A percentile compares a stretch with the other conserved stretches of the same genome.
phyloP scores from a whole-genome alignment of 2,329 filamentous ascomycete species.

The Nemania sp. region DNA sequence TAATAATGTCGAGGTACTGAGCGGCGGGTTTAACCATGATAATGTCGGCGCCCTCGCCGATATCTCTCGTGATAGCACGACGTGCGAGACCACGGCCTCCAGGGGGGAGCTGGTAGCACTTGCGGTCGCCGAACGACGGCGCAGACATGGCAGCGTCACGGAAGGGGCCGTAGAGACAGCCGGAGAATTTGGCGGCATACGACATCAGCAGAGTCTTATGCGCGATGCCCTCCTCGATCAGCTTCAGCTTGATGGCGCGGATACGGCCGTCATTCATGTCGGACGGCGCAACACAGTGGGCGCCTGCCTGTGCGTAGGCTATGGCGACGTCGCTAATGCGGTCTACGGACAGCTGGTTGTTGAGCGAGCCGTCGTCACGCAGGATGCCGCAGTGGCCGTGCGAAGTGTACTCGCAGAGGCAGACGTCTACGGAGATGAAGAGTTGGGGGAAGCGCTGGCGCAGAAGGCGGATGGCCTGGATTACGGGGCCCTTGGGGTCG shows the following conservation, averaged over 20 bases:
- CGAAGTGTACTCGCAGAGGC: slow-evolving; percentile 97
- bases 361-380: slow-evolving; percentile 89
- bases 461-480: slow-evolving; percentile 85
- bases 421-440: slow-evolving; percentile 93
- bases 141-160: slow-evolving; percentile 92
- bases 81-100: slow-evolving; percentile 92
- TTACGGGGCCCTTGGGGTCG: slow-evolving; percentile 92
- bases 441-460: slow-evolving; percentile 88
- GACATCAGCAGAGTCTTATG: slow-evolving; percentile 96
- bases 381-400: slow-evolving; percentile 98
- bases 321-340: slow-evolving; percentile 98
- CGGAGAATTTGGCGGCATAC: slow-evolving; percentile 97
- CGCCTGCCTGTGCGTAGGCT: slow-evolving; percentile 93
- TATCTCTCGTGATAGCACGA: slow-evolving; percentile 89
- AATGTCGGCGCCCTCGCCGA: slow-evolving; percentile 93
- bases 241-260: slow-evolving; percentile 95
- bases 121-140: slow-evolving; percentile 92
- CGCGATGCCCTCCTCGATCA: slow-evolving; percentile 93
- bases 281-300: slow-evolving; percentile 95
- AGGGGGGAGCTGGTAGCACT: slow-evolving; percentile 96
- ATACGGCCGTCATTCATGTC: slow-evolving; percentile 99
- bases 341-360: slow-evolving; percentile 93
- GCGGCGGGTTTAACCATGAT: slow-evolving; percentile 99
- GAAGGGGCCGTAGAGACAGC: slow-evolving; percentile 96
- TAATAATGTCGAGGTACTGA: slow-evolving; percentile 97